These are phyloP conservation scores for Thalassiosira livingstoniorum DNA, from an alignment of 352 stramenopile genomes.

Conservation along the genomic window DNA sequence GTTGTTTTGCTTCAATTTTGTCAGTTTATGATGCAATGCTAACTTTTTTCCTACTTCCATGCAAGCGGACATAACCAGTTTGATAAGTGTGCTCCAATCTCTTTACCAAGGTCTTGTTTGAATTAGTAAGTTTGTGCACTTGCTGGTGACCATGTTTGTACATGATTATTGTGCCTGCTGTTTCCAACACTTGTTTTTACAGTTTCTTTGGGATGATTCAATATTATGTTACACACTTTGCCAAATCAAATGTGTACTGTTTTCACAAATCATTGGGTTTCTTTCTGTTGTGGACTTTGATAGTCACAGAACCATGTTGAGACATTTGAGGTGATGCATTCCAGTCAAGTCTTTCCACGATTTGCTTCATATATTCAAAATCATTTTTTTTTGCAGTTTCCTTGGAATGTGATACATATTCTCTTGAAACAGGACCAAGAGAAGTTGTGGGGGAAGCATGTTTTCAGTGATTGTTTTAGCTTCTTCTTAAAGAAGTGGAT, in stretches of 20 bases:
- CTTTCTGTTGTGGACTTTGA: not conserved
- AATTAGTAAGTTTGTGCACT: not conserved
- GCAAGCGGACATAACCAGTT: too few species aligned
- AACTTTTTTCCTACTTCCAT: not conserved
- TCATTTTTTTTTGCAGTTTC: too few species aligned
- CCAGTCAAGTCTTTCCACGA: too few species aligned
- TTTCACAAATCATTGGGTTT: not conserved
- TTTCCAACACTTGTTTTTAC: not conserved
- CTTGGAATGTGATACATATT: too few species aligned
- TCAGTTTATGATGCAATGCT: not conserved
- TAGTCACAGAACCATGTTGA: not conserved
- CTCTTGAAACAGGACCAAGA: too few species aligned
- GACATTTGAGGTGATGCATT: too few species aligned
- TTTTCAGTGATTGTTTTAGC: too few species aligned
- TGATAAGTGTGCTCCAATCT: not conserved
- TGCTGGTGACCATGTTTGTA: not conserved
- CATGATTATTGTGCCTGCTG: not conserved
- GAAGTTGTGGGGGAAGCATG: too few species aligned
- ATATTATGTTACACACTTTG: not conserved
- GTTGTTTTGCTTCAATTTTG: not conserved
- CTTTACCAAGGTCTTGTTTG: not conserved
- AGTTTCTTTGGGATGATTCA: not conserved
- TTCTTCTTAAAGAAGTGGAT: too few species aligned
- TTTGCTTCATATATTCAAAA: too few species aligned
- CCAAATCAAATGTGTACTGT: not conserved